Percentiles rank a stretch among this genome's conserved stretches.
Evolutionary conservation across 306 rosid species (phyloP).

Genomic region (Fragaria vesca): DNA sequence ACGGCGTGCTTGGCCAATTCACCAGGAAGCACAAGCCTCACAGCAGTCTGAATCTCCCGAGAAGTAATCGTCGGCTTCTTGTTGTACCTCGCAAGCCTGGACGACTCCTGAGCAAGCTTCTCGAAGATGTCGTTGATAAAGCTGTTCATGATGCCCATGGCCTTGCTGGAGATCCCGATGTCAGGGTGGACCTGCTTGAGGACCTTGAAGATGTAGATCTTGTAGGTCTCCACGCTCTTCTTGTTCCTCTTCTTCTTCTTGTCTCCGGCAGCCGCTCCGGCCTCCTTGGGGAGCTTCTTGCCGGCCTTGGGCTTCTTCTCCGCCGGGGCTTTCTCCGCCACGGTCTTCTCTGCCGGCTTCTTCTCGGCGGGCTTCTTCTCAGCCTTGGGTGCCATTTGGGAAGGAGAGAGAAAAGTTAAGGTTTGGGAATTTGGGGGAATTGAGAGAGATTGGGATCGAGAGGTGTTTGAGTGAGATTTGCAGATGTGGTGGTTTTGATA

Average conservation of each 20-base stretch:
- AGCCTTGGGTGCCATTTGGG: conserved; percentile 20
- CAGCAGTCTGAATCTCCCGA: conserved; percentile 75
- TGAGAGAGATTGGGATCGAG: neutral
- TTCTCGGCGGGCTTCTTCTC: conserved; percentile 50
- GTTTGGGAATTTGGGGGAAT: neutral
- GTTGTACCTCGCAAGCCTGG: conserved; percentile 70
- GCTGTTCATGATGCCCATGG: conserved; percentile 79
- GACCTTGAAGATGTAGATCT: conserved; percentile 79
- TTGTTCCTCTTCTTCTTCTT: conserved; percentile 73
- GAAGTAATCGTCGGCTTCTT: conserved; percentile 77
- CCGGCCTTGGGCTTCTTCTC: conserved; percentile 84
- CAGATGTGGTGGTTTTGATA: neutral
- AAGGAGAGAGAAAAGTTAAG: fast-evolving
- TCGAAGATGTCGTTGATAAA: conserved; percentile 73
- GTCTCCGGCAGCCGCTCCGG: conserved; percentile 47
- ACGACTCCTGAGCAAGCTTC: conserved; percentile 72
- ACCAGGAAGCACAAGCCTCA: conserved; percentile 66
- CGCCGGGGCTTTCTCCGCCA: conserved; percentile 65
- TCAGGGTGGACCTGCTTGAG: conserved; percentile 74
- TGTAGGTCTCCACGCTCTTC: conserved; percentile 70
- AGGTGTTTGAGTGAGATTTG: neutral
- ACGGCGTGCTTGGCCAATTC: conserved; percentile 74
- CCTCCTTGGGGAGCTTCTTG: conserved; percentile 72
- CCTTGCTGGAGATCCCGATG: conserved; percentile 72
- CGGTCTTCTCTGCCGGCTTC: conserved; percentile 59